A percentile compares a stretch with the other conserved stretches of the same genome.
Evolutionary conservation across 441 rosid species (phyloP).

Genomic region (Gossypium trilobum): DNA sequence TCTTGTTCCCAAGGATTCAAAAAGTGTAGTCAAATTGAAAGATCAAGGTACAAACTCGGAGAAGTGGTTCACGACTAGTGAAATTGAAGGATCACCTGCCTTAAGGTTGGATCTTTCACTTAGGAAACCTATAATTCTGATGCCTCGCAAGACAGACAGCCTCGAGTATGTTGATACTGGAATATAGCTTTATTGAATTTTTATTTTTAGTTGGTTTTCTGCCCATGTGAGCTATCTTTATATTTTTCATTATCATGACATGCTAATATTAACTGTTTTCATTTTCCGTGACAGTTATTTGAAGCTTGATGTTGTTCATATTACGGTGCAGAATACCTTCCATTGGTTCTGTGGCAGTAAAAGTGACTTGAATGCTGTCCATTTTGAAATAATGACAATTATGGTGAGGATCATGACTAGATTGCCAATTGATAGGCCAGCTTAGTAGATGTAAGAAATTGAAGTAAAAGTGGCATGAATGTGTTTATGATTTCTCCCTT

Average conservation of each 20-base stretch:
- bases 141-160: conserved; percentile 90
- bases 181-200: conserved; percentile 11
- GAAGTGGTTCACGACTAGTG: conserved; percentile 81
- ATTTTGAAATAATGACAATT: conserved; percentile 67
- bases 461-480: neutral
- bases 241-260: conserved; percentile 3
- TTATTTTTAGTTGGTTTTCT: conserved; percentile 3
- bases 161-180: conserved; percentile 58
- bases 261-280: conserved; percentile 14
- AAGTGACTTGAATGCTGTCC: conserved; percentile 76
- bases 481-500: neutral
- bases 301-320: conserved; percentile 96
- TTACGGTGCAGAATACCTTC: conserved; percentile 73
- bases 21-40: conserved; percentile 59
- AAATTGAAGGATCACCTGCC: conserved; percentile 96
- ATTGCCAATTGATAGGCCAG: conserved; percentile 12
- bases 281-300: conserved; percentile 52
- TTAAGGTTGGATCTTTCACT: conserved; percentile 85
- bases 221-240: neutral
- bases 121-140: conserved; percentile 82
- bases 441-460: conserved; percentile 11
- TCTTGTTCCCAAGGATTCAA: conserved; percentile 69
- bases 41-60: conserved; percentile 88
- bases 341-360: conserved; percentile 77
- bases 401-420: conserved; percentile 47